Evolutionary conservation across 106 monocot genomes (phyloP).

Genomic region (Vanilla planifolia): DNA sequence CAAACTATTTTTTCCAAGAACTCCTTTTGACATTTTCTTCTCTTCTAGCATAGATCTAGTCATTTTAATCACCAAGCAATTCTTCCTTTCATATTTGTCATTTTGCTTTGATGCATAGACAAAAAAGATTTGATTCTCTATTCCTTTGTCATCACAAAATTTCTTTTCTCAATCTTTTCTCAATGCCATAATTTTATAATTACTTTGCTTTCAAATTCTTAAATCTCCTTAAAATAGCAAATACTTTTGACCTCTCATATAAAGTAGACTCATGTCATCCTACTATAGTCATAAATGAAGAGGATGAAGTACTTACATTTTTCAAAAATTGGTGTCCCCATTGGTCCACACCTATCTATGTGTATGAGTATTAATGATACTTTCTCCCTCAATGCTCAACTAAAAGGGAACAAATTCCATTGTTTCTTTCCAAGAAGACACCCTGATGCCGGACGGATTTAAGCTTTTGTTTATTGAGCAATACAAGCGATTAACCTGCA

Average conservation of each 20-base stretch:
- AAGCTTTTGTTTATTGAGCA: too few species aligned
- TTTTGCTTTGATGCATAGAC: neutral
- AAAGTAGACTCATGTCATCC: neutral
- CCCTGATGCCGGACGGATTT: too few species aligned
- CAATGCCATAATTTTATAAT: neutral
- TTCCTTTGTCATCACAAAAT: neutral
- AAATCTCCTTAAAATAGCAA: neutral
- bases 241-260: neutral
- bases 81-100: neutral
- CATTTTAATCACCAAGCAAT: neutral
- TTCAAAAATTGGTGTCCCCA: neutral
- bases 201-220: neutral
- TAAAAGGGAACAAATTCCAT: too few species aligned
- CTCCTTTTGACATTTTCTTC: neutral
- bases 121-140: neutral
- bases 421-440: too few species aligned
- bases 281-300: slow-evolving; percentile 1
- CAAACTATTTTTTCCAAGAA: neutral
- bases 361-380: neutral
- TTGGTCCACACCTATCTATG: neutral
- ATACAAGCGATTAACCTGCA: too few species aligned
- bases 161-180: neutral
- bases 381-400: too few species aligned
- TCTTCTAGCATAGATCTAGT: neutral
- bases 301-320: too few species aligned